Evolutionary conservation across 345 rosid genomes (phyloP).

Genomic region (Stellera chamaejasme): DNA sequence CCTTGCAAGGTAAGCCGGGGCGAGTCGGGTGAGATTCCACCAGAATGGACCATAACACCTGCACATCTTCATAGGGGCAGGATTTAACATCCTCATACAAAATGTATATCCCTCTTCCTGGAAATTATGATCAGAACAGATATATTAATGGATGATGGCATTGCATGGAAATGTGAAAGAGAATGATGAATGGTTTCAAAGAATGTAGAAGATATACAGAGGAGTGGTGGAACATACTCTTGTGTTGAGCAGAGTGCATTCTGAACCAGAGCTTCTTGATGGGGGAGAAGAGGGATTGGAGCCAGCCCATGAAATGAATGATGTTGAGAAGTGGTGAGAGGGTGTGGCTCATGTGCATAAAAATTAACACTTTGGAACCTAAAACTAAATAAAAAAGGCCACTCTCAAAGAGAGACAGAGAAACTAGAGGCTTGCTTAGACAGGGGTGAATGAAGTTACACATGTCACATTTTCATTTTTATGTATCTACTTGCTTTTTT

Average conservation of each 20-base stretch:
- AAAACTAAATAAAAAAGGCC: no score
- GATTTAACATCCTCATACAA: slow-evolving; percentile 90
- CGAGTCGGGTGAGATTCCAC: slow-evolving; percentile 67
- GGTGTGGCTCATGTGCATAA: slow-evolving; percentile 32
- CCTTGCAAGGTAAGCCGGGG: neutral
- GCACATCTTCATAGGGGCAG: slow-evolving; percentile 87
- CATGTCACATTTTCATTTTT: slow-evolving; percentile 9
- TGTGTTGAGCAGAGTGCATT: slow-evolving; percentile 55
- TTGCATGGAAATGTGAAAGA: neutral
- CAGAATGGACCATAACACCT: slow-evolving; percentile 83
- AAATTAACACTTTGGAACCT: neutral
- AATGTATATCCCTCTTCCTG: slow-evolving; percentile 93
- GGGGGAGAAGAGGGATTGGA: slow-evolving; percentile 81
- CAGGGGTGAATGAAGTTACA: slow-evolving; percentile 20
- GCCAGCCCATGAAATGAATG: slow-evolving; percentile 69
- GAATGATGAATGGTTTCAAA: no score
- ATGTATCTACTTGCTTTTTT: neutral
- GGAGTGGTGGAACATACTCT: slow-evolving; percentile 35
- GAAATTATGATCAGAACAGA: neutral
- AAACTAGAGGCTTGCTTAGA: slow-evolving; percentile 32
- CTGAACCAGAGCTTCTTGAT: slow-evolving; percentile 93
- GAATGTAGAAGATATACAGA: neutral
- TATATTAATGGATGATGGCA: neutral
- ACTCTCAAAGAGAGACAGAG: slow-evolving; percentile 5
- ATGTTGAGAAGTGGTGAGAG: slow-evolving; percentile 13